These are phyloP conservation scores for Eucalyptus erythrocorys DNA, from an alignment of 345 rosid species.

Conservation along the genomic window DNA sequence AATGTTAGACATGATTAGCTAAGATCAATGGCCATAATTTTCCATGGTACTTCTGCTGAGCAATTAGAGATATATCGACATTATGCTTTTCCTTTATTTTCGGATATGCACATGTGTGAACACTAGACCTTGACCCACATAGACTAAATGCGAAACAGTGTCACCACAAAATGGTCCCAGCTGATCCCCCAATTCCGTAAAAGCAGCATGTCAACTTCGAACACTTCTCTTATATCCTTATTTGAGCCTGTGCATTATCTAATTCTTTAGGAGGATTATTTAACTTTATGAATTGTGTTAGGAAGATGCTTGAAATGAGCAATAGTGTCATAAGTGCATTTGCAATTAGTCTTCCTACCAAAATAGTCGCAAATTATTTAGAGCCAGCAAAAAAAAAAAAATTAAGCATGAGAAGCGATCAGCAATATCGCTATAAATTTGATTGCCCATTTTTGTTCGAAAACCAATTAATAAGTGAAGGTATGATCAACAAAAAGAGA, in stretches of 20 bases:
- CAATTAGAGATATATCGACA: too few relatives aligned
- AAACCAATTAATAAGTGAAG: background rate
- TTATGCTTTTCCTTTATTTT: background rate
- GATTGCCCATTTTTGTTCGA: background rate
- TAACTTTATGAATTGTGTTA: too few relatives aligned
- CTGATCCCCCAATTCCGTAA: too few relatives aligned
- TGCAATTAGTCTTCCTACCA: background rate
- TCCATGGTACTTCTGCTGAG: accelerated
- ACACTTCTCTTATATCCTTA: too few relatives aligned
- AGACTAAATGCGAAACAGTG: too few relatives aligned
- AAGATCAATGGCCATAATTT: too few relatives aligned
- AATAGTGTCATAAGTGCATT: background rate
- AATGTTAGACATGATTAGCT: too few relatives aligned
- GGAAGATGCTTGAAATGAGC: too few relatives aligned
- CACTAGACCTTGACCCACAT: background rate
- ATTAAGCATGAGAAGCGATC: accelerated
- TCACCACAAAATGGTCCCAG: too few relatives aligned
- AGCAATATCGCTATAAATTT: too few relatives aligned
- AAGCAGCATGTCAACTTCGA: too few relatives aligned
- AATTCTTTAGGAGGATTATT: too few relatives aligned
- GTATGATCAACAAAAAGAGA: background rate
- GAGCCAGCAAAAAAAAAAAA: background rate
- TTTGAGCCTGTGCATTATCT: accelerated
- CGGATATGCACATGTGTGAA: background rate
- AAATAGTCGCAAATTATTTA: background rate